Conservation (phyloP, 2,329 filamentous ascomycete species). For the Phialophora tarda region DNA sequence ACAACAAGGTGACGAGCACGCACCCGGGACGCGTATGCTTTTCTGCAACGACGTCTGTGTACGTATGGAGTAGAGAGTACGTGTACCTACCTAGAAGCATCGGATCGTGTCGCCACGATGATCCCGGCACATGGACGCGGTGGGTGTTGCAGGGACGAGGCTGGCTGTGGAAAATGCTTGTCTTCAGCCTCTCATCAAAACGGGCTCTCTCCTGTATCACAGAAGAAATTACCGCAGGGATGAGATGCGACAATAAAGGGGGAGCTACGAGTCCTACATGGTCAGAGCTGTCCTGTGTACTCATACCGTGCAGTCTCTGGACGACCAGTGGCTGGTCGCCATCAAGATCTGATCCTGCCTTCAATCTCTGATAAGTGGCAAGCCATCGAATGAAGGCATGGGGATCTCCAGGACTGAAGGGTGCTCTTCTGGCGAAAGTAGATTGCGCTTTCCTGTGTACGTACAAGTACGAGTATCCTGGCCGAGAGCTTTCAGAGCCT, state of each 20-base stretch:
- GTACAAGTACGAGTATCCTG: not conserved
- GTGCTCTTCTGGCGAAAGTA: not conserved
- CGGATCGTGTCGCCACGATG: not conserved
- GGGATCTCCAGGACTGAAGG: not conserved
- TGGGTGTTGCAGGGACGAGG: not conserved
- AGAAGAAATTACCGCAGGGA: not conserved
- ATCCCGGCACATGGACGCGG: not conserved
- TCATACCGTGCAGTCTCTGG: not conserved
- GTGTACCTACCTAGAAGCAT: not conserved
- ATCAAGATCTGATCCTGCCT: not conserved
- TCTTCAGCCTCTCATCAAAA: constrained; percentile 14
- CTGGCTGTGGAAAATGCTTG: constrained; percentile 17
- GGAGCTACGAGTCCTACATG: too few species aligned
- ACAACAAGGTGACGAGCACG: not conserved
- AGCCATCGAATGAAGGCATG: not conserved
- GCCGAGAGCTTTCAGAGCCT: not conserved
- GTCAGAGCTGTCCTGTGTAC: not conserved
- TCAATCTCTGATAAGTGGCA: not conserved
- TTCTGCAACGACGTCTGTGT: not conserved
- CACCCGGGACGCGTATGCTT: not conserved
- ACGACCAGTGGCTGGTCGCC: not conserved
- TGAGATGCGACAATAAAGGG: constrained; percentile 1
- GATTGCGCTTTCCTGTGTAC: not conserved
- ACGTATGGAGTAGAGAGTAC: too few species aligned
- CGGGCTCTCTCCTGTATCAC: not conserved